These are phyloP conservation scores for Bruguiera gymnorhiza DNA, from an alignment of 345 rosid genomes.

Conservation along the genomic window DNA sequence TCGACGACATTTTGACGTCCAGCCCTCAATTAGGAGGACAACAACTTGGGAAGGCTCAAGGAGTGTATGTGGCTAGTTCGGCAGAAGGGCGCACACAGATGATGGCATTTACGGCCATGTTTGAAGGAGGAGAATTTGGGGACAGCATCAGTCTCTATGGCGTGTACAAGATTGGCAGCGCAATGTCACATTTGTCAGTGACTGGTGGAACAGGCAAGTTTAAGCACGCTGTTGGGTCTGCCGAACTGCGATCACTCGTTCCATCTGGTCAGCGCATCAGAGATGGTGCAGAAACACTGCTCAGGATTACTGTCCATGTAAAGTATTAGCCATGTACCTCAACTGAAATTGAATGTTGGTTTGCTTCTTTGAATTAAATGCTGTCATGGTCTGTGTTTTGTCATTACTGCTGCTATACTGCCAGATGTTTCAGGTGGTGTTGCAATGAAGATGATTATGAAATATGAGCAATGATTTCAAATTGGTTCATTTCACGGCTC, in stretches of 20 bases:
- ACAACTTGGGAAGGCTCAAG: conserved; percentile 82
- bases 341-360: not conserved
- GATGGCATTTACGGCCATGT: conserved; percentile 91
- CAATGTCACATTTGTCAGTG: conserved; percentile 72
- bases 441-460: not conserved
- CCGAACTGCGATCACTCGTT: conserved; percentile 62
- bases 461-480: not conserved
- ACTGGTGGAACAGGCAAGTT: conserved; percentile 91
- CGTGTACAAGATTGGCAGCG: conserved; percentile 59
- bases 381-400: conserved; percentile 2
- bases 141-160: conserved; percentile 92
- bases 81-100: conserved; percentile 79
- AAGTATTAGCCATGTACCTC: conserved; percentile 29
- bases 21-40: conserved; percentile 82
- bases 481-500: too few species aligned
- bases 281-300: conserved; percentile 67
- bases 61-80: conserved; percentile 84
- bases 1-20: conserved; percentile 70
- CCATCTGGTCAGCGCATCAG: conserved; percentile 64
- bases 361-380: conserved; percentile 18
- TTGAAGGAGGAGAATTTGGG: conserved; percentile 90
- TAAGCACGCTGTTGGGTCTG: conserved; percentile 61
- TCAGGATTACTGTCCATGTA: conserved; percentile 67
- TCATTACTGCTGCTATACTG: conserved; percentile 4
- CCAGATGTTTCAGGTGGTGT: not conserved